A percentile compares a stretch with the other conserved stretches of the same genome.
Evolutionary conservation across 2,329 filamentous ascomycete genomes (phyloP).

Genomic region (Mycosphaerella arachidis): DNA sequence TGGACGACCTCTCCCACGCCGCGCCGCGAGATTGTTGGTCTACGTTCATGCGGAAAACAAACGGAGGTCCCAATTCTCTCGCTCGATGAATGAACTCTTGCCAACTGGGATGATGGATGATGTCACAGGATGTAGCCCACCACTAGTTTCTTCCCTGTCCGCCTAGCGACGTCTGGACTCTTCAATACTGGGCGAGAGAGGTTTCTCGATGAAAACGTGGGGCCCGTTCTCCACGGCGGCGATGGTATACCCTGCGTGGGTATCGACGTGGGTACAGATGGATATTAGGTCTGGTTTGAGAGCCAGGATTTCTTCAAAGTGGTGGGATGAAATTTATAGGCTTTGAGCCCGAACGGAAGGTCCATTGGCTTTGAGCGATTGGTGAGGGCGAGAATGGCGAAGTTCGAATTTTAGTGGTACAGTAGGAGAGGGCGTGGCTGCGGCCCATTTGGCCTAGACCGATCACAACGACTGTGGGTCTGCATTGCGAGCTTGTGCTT

Average conservation of each 20-base stretch:
- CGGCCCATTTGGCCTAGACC: constrained; percentile 5
- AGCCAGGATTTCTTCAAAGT: background rate
- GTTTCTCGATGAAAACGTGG: constrained; percentile 1
- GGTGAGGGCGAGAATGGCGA: background rate
- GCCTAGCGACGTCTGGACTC: background rate
- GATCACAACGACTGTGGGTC: background rate
- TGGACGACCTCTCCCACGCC: constrained; percentile 1
- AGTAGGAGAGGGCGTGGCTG: constrained; percentile 3
- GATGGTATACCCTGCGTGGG: background rate
- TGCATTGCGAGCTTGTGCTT: background rate
- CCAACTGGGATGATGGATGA: constrained; percentile 7
- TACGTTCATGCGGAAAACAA: constrained; percentile 2
- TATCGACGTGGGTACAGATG: constrained; percentile 1
- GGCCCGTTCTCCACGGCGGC: background rate
- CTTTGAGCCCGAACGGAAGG: background rate
- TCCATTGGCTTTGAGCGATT: background rate
- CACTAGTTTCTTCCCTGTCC: background rate
- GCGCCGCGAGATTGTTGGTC: background rate
- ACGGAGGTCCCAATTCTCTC: background rate
- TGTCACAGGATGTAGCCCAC: constrained; percentile 2
- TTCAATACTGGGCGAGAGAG: background rate
- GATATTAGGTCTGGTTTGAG: background rate
- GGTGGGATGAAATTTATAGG: background rate
- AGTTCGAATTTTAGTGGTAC: background rate
- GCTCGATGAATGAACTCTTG: background rate